Evolutionary conservation across 495 filamentous ascomycete species (phyloP).

Genomic region (Tuber brumale): DNA sequence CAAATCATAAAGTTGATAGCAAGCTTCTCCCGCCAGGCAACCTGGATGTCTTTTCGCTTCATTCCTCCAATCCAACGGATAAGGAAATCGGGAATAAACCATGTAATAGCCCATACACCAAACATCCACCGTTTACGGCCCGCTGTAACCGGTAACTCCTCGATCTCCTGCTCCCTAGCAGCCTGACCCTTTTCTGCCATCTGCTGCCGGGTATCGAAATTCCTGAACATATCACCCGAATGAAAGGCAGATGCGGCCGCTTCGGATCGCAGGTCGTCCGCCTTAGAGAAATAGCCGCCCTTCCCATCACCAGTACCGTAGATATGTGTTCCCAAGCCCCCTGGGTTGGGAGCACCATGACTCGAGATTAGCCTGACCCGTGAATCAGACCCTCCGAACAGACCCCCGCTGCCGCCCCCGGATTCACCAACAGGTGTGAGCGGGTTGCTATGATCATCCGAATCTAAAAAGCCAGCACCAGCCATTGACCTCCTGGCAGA

Average conservation of each 20-base stretch:
- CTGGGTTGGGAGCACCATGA: conserved; percentile 39
- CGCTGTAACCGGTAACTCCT: conserved; percentile 68
- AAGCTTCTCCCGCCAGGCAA: conserved; percentile 93
- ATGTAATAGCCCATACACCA: conserved; percentile 80
- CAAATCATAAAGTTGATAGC: conserved; percentile 98
- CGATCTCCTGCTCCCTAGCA: conserved; percentile 82
- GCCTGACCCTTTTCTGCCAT: conserved; percentile 95
- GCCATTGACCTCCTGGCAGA: conserved; percentile 51
- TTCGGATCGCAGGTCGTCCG: conserved; percentile 80
- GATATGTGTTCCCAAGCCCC: conserved; percentile 39
- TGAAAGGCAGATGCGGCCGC: conserved; percentile 82
- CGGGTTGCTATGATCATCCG: conserved; percentile 46
- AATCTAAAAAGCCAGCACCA: conserved; percentile 42
- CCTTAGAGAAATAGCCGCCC: conserved; percentile 74
- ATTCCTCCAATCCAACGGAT: conserved; percentile 75
- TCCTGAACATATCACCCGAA: conserved; percentile 94
- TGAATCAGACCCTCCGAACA: conserved; percentile 44
- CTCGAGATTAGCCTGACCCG: conserved; percentile 47
- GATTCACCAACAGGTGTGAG: conserved; percentile 41
- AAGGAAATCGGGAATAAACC: conserved; percentile 75
- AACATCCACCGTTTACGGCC: conserved; percentile 88
- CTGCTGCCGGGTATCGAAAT: conserved; percentile 84
- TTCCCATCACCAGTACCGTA: conserved; percentile 40
- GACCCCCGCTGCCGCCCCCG: conserved; percentile 23
- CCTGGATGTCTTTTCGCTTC: conserved; percentile 85